phyloP scores from a whole-genome alignment of 2,329 filamentous ascomycete genomes.

The Tricladium varicosporioides region DNA sequence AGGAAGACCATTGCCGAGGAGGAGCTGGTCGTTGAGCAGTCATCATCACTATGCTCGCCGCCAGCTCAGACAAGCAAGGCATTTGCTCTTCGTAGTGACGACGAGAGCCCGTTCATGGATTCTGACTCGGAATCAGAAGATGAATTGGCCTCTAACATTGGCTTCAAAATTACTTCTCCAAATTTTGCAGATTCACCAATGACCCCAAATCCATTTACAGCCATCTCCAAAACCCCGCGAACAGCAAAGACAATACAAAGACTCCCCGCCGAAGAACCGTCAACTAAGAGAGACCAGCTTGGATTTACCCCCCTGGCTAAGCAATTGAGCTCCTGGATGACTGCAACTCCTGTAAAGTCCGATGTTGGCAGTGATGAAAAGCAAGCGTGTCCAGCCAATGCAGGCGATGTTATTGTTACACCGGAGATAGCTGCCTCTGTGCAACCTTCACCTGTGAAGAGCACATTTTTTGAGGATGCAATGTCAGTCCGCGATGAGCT shows the following conservation, averaged over 20 bases:
- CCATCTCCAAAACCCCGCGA: slow-evolving; percentile 24
- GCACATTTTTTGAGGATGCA: slow-evolving; percentile 60
- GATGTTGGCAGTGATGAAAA: slow-evolving; percentile 8
- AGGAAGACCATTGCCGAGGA: slow-evolving; percentile 9
- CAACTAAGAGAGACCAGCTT: slow-evolving; percentile 33
- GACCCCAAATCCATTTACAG: slow-evolving; percentile 41
- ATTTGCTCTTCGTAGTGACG: slow-evolving; percentile 48
- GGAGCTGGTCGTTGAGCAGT: slow-evolving; percentile 3
- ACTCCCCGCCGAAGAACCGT: slow-evolving; percentile 7
- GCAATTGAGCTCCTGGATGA: slow-evolving; percentile 61
- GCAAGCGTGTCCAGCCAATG: slow-evolving; percentile 17
- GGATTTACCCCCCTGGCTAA: slow-evolving; percentile 65
- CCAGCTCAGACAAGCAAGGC: slow-evolving; percentile 17
- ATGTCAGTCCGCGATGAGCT: slow-evolving; percentile 48
- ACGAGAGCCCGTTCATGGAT: slow-evolving; percentile 42
- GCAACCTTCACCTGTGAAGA: slow-evolving; percentile 38
- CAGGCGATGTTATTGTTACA: not conserved
- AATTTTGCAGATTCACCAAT: slow-evolving; percentile 35
- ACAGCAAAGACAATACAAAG: slow-evolving; percentile 17
- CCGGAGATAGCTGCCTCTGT: slow-evolving; percentile 1
- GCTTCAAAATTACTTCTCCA: slow-evolving; percentile 31
- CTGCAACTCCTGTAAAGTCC: slow-evolving; percentile 53
- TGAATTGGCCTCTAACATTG: slow-evolving; percentile 40
- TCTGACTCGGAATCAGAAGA: slow-evolving; percentile 55
- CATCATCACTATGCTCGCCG: slow-evolving; percentile 27